Evolutionary conservation across 805 yeast genomes (phyloP).

Genomic region (Barnettozyma pratensis): DNA sequence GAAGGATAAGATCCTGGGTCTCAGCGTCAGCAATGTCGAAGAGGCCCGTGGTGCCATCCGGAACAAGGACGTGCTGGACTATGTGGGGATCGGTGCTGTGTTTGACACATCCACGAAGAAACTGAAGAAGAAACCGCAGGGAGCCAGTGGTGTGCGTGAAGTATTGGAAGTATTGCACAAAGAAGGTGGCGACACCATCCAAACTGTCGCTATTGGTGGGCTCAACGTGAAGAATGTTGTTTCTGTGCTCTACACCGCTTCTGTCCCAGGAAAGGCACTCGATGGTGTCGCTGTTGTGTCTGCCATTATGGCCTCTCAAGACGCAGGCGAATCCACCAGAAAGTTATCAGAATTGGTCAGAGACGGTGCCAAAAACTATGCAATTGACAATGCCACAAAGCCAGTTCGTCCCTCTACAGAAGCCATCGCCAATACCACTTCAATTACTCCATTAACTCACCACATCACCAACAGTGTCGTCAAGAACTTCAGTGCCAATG

Average conservation of each 20-base stretch:
- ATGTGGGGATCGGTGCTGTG: conserved; percentile 80
- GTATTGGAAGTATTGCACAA: conserved; percentile 43
- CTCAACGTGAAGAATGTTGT: conserved; percentile 58
- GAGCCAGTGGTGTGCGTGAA: conserved; percentile 59
- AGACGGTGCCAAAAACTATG: conserved; percentile 6
- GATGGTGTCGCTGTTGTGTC: conserved; percentile 92
- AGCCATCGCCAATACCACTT: conserved; percentile 23
- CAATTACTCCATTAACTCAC: conserved; percentile 61
- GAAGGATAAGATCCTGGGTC: conserved; percentile 70
- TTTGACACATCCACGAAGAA: conserved; percentile 71
- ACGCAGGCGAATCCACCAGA: conserved; percentile 48
- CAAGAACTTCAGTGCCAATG: conserved; percentile 82
- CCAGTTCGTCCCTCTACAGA: not conserved
- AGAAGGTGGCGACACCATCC: conserved; percentile 33
- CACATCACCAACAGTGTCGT: conserved; percentile 90
- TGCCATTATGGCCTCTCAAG: conserved; percentile 63
- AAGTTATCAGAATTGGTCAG: conserved; percentile 26
- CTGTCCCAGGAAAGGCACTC: conserved; percentile 39
- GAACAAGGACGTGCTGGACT: conserved; percentile 49
- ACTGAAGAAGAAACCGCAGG: conserved; percentile 52
- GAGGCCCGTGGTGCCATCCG: conserved; percentile 49
- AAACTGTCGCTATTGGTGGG: conserved; percentile 80
- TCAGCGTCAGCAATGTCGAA: conserved; percentile 56
- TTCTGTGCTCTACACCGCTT: conserved; percentile 48
- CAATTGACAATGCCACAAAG: not conserved